Percentiles rank a stretch among this genome's conserved stretches.
phyloP scores from a whole-genome alignment of 2,329 filamentous ascomycete genomes.

The Rosellinia necatrix region DNA sequence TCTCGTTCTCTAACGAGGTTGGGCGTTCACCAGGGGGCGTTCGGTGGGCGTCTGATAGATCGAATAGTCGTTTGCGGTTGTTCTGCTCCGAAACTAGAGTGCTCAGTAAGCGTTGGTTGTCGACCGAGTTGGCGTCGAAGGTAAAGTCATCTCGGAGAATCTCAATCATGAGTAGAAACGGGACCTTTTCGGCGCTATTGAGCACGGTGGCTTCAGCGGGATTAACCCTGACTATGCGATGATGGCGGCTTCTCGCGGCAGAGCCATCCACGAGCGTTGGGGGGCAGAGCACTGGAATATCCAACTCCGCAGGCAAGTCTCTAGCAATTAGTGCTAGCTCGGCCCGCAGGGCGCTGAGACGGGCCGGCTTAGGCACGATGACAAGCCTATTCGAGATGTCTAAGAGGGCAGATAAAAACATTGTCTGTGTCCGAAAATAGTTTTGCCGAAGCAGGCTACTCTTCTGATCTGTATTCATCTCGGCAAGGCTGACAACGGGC shows the following conservation, averaged over 20 bases:
- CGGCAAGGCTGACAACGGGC: conserved; percentile 60
- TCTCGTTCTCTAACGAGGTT: conserved; percentile 46
- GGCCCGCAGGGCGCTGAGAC: conserved; percentile 78
- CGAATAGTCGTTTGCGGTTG: conserved; percentile 65
- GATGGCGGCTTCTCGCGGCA: conserved; percentile 76
- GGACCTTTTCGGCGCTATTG: conserved; percentile 86
- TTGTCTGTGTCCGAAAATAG: conserved; percentile 81
- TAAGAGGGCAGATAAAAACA: conserved; percentile 79
- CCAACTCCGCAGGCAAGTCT: conserved; percentile 81
- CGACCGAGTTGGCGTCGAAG: conserved; percentile 74
- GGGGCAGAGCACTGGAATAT: conserved; percentile 81
- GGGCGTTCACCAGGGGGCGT: conserved; percentile 48
- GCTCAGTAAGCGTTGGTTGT: conserved; percentile 70
- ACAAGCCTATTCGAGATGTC: conserved; percentile 86
- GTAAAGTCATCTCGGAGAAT: conserved; percentile 81
- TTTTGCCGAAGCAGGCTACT: conserved; percentile 76
- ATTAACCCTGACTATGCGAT: conserved; percentile 81
- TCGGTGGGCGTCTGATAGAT: conserved; percentile 70
- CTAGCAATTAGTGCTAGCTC: conserved; percentile 81
- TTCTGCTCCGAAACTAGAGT: conserved; percentile 62
- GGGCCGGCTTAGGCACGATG: conserved; percentile 78
- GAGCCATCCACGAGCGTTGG: conserved; percentile 73
- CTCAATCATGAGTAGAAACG: conserved; percentile 84
- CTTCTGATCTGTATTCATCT: conserved; percentile 69
- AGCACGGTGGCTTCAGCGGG: conserved; percentile 83